These are phyloP conservation scores for Monosporascus sp. DNA, from an alignment of 2,329 filamentous ascomycete genomes.

Conservation along the genomic window DNA sequence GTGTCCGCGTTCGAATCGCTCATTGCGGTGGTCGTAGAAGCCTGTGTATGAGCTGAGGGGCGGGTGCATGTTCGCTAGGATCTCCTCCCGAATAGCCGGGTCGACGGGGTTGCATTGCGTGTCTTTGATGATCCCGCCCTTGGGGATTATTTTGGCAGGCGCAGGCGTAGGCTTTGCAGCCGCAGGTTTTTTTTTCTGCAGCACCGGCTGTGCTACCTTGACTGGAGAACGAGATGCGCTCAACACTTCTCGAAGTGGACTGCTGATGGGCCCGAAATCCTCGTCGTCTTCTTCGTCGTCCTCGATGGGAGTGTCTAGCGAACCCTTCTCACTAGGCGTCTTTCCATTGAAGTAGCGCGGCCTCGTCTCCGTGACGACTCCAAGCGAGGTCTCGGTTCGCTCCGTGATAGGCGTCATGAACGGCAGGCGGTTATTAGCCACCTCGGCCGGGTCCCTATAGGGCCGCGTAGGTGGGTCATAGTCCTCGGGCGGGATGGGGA, in stretches of 20 bases:
- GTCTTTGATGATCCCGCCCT: constrained; percentile 75
- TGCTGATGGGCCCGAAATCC: constrained; percentile 49
- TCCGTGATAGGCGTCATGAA: constrained; percentile 99
- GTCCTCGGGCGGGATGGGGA: constrained; percentile 79
- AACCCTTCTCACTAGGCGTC: constrained; percentile 63
- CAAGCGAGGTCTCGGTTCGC: constrained; percentile 83
- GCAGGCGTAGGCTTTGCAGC: constrained; percentile 23
- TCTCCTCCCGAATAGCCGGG: constrained; percentile 65
- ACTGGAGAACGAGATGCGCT: constrained; percentile 44
- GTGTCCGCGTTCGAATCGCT: constrained; percentile 58
- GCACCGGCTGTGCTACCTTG: constrained; percentile 46
- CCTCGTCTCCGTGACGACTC: constrained; percentile 53
- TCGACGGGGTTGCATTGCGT: constrained; percentile 85
- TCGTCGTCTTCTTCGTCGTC: constrained; percentile 28
- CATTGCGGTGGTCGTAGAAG: constrained; percentile 67
- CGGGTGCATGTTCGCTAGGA: constrained; percentile 69
- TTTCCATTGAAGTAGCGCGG: constrained; percentile 62
- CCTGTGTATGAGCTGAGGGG: constrained; percentile 69
- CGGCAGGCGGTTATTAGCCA: constrained; percentile 84
- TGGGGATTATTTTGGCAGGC: constrained; percentile 39
- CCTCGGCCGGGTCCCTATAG: constrained; percentile 72
- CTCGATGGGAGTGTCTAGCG: constrained; percentile 22
- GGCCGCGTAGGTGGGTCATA: constrained; percentile 74
- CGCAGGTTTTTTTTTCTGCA: constrained; percentile 35
- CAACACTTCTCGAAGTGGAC: constrained; percentile 64